Evolutionary conservation across 345 rosid genomes (phyloP).

Genomic region (Ricinus communis): DNA sequence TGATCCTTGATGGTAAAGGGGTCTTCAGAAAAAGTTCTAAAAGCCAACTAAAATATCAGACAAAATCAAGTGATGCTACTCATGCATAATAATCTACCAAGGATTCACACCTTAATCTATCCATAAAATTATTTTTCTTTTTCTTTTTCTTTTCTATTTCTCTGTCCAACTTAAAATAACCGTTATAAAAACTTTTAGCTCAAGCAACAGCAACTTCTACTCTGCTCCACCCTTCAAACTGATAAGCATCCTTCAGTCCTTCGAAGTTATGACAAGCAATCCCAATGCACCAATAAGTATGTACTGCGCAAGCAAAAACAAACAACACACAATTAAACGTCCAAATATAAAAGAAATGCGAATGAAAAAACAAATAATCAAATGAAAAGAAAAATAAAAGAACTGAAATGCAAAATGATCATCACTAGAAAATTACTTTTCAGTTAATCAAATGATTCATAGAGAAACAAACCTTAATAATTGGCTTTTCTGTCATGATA

Average conservation of each 20-base stretch:
- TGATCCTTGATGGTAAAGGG: no score
- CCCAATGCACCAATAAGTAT: constrained; percentile 84
- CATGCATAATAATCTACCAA: not conserved
- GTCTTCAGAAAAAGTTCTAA: no score
- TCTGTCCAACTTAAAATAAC: constrained; percentile 7
- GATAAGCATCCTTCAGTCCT: constrained; percentile 47
- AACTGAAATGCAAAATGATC: not conserved
- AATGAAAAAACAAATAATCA: no score
- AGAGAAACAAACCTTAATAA: constrained; percentile 59
- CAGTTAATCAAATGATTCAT: not conserved
- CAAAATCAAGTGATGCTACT: not conserved
- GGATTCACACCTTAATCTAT: not conserved
- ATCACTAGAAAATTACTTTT: not conserved
- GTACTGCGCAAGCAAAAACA: constrained; percentile 55
- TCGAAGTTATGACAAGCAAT: constrained; percentile 82
- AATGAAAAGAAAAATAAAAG: not conserved
- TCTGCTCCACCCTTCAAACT: not conserved
- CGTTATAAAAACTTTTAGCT: not conserved
- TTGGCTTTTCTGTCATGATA: constrained; percentile 69
- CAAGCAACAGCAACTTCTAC: not conserved
- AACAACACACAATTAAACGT: not conserved
- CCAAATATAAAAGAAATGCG: not conserved
- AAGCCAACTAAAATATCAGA: not conserved
- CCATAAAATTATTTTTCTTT: not conserved
- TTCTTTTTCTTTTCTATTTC: no score